Evolutionary conservation across 1,284 basidiomycete genomes (phyloP).

Genomic region (Somion occarium): DNA sequence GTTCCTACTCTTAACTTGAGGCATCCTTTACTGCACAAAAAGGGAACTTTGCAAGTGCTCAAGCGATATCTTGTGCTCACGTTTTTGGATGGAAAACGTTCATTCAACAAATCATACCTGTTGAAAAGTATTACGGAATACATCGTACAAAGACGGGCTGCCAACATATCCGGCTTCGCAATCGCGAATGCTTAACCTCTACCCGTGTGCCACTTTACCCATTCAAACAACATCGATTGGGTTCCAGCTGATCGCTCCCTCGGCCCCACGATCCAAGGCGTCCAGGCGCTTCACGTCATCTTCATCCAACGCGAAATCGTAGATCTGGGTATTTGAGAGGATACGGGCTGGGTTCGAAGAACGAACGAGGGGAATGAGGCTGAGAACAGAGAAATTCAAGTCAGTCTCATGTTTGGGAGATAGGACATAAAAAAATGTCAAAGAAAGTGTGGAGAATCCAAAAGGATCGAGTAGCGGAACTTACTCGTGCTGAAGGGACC

Average conservation of each 20-base stretch:
- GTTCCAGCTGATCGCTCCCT: conserved; percentile 48
- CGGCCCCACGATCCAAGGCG: conserved; percentile 40
- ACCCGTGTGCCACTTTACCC: no score
- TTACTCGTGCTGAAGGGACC: conserved; percentile 55
- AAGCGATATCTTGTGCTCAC: no score
- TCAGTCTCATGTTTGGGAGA: neutral
- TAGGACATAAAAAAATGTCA: neutral
- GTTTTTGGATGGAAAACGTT: no score
- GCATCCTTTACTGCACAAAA: no score
- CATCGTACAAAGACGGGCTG: no score
- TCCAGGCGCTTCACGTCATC: conserved; percentile 48
- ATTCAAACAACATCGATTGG: conserved; percentile 38
- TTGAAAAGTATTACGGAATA: no score
- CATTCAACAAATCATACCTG: no score
- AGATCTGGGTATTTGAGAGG: conserved; percentile 46
- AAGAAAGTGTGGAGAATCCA: neutral
- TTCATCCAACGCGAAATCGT: conserved; percentile 45
- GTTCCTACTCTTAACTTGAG: no score
- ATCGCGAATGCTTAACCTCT: no score
- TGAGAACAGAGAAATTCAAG: conserved; percentile 15
- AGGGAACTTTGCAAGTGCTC: no score
- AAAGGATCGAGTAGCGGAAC: neutral
- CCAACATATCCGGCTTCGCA: no score
- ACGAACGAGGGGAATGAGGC: conserved; percentile 48
- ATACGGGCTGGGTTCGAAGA: conserved; percentile 44